Base-by-base conservation (phyloP, 306 rosid species). In the Glycine latifolia region DNA sequence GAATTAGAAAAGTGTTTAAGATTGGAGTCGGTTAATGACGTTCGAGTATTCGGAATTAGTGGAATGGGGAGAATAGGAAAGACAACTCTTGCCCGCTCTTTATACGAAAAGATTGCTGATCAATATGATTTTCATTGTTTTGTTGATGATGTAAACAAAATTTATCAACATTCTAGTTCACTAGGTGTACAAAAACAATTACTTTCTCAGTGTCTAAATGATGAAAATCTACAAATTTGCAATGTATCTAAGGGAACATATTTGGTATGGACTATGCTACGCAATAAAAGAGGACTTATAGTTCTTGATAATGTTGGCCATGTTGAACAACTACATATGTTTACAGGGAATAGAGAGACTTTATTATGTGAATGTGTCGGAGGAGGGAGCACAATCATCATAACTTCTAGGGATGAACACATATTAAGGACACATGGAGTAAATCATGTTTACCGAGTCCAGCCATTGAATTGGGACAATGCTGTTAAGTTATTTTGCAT, bases 61-160 rank as follows among this genome's bases (percentile, higher is more conserved):
- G 81, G 66, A 83, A 89, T 90, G 81, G 26, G 53, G 0, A 74
- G 81, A 2, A 52, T 77, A n/a, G 81, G 81, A 10, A 76, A 76
- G 17, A 47, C 81, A n/a, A 63, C 81, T 47, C 54, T 77, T 10
- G 66, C 62, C 16, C 17, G 4, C 3, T 11, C 7, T 52, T 52
- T 77, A 39, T 65, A 37, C 15, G 20, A 2, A 2, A 20, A 4
- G 67, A 67, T 78, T 31, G 53, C 44, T 4, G 13, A 54, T 4
- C 58, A 13, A 16, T 77, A 14, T 39, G 13, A 0, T 17, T 20
- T 4, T 4, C 5, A 44, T 3, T 53, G 67, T 39, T 41, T 41
- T 17, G 39, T 53, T 54, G 15, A 61, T 4, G 60, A 76, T 61
- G 3, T 75, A 14, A 75, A 59, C 31, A 74, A 74, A 7, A 1